Percentiles rank a stretch among this genome's conserved stretches.
Conservation (phyloP, 1,139 yeast species). For the Geotrichum candidum region DNA sequence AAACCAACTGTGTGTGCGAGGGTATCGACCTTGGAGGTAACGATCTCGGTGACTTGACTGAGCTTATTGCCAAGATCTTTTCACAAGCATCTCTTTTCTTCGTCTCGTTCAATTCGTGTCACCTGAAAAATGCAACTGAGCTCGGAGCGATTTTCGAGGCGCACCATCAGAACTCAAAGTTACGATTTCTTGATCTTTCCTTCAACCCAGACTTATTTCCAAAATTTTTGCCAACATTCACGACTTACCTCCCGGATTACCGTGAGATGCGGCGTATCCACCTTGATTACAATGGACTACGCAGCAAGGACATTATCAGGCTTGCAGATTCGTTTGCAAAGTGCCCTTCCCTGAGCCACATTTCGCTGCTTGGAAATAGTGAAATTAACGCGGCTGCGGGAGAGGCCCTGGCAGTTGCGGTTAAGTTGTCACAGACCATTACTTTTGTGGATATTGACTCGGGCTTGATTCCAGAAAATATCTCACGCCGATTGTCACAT, state of each 20-base stretch:
- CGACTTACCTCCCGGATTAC: slow-evolving; percentile 53
- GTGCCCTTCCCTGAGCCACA: slow-evolving; percentile 63
- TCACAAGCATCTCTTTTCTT: slow-evolving; percentile 36
- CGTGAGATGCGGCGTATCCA: slow-evolving; percentile 65
- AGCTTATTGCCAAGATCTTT: neutral
- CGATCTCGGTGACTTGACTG: slow-evolving; percentile 1
- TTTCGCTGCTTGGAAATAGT: slow-evolving; percentile 64
- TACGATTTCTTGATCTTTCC: slow-evolving; percentile 68
- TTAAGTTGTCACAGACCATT: slow-evolving; percentile 57
- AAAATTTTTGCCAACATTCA: slow-evolving; percentile 47
- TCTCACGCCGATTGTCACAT: slow-evolving; percentile 72
- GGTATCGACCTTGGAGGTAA: slow-evolving; percentile 78
- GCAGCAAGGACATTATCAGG: slow-evolving; percentile 57
- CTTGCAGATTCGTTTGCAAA: slow-evolving; percentile 66
- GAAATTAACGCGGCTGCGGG: slow-evolving; percentile 53
- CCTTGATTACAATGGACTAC: slow-evolving; percentile 65
- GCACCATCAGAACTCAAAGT: slow-evolving; percentile 38
- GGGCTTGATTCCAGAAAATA: slow-evolving; percentile 58
- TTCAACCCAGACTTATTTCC: slow-evolving; percentile 72
- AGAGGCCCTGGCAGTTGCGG: slow-evolving; percentile 65
- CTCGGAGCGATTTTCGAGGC: slow-evolving; percentile 49
- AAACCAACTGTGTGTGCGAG: slow-evolving; percentile 50
- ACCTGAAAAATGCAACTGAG: slow-evolving; percentile 49
- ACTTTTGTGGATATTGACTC: slow-evolving; percentile 70
- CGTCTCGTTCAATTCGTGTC: slow-evolving; percentile 67